Conservation (phyloP, 1,284 basidiomycete genomes). For the Trametes hirsuta region DNA sequence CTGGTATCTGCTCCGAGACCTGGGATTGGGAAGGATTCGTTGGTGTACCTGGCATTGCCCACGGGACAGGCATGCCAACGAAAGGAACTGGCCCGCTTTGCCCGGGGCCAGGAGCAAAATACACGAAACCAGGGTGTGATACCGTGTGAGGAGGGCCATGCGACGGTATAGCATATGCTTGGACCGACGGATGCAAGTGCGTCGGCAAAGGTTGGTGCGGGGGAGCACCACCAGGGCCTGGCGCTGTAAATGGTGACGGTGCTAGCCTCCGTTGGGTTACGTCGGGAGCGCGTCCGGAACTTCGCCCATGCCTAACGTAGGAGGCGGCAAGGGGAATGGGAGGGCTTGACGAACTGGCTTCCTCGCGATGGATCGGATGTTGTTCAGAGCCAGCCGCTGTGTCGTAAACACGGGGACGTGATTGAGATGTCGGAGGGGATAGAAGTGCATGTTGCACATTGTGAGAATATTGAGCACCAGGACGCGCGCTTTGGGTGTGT, state of each 20-base stretch:
- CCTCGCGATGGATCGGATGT: neutral
- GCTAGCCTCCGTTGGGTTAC: slow-evolving; percentile 10
- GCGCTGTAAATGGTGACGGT: slow-evolving; percentile 7
- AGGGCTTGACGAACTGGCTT: slow-evolving; percentile 16
- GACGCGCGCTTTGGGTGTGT: neutral
- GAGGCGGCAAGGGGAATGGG: slow-evolving; percentile 13
- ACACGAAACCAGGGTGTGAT: slow-evolving; percentile 20
- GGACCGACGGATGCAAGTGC: slow-evolving; percentile 22
- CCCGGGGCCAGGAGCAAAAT: slow-evolving; percentile 14
- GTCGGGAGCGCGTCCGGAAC: neutral
- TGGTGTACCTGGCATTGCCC: slow-evolving; percentile 18
- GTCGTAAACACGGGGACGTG: neutral
- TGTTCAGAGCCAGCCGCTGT: neutral
- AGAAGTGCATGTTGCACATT: neutral
- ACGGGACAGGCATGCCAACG: slow-evolving; percentile 20
- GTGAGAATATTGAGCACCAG: neutral
- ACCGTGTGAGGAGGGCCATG: slow-evolving; percentile 15
- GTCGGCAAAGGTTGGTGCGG: slow-evolving; percentile 9
- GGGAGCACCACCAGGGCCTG: neutral
- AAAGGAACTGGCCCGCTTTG: slow-evolving; percentile 14
- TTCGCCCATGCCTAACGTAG: neutral
- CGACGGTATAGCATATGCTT: neutral
- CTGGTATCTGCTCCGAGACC: too few species aligned
- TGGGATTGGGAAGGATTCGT: neutral
- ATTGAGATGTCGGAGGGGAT: neutral